Evolutionary conservation across 2,329 filamentous ascomycete genomes (phyloP), one percentile per base, ranked within the genome.

Genomic region (Intubia oerlemansii): DNA sequence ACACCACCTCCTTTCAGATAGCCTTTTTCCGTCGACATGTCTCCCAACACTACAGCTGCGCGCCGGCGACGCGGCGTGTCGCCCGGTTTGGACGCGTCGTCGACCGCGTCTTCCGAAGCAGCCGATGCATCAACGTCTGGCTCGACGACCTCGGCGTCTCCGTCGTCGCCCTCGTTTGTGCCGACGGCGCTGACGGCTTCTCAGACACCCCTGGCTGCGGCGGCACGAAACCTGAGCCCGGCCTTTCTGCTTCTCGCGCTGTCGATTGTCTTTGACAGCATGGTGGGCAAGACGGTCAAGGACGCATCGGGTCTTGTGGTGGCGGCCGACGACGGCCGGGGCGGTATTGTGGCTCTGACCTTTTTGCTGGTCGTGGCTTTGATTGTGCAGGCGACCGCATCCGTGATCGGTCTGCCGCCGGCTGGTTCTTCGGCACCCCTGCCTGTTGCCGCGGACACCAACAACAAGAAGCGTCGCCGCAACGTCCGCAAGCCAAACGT

Each of bases 391-490:
- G 40, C 44, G 5, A 37, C 41, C 9, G 78, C 78, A 41, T 62
- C 63, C 4, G 47, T 71, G 10, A 38, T 66, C 23, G 76, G 73
- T 32, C 55, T 81, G 16, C 73, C 74, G 2, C 54, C 66, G 7
- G 69, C 67, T 3, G 53, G 66, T 10, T 23, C 33, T 13, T 19
- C n/a, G 17, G n/a, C n/a, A n/a, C n/a, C n/a, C n/a, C n/a, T n/a
- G n/a, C n/a, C n/a, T n/a, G n/a, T n/a, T n/a, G n/a, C n/a, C n/a
- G 28, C 27, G 31, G 63, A 61, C 27, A 21, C 7, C 7, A 63
- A 58, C 40, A 58, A 59, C 44, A 71, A 62, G 51, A 69, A 60
- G 48, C 38, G 42, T 20, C 40, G 40, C 25, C 34, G 42, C 10
- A 56, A 56, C 15, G 42, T 49, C 38, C 41, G 51, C 39, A 45